Evolutionary conservation across 2,329 filamentous ascomycete species (phyloP), one percentile per base, ranked within the genome.

Genomic region (Calonectria pseudoturangicola): DNA sequence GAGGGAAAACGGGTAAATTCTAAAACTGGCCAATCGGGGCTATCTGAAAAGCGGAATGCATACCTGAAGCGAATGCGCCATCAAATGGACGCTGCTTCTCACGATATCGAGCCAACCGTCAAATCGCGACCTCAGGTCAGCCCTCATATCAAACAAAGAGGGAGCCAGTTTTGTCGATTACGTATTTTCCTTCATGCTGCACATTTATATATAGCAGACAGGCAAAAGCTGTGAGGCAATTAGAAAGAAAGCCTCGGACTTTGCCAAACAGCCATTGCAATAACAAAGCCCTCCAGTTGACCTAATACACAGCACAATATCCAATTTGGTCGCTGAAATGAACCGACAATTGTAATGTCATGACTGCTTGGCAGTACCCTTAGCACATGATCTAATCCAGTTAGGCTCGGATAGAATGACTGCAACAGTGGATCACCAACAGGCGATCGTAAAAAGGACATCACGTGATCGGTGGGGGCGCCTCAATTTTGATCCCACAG

Each of bases 401-500:
- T 48, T 48, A 41, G 36, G 27, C 62, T 25, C 25, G 25, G 36
- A 63, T 63, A 25, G 41, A 63, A 47, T 41, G 54, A 33, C 51
- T n/a, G 30, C n/a, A 50, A 68, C 12, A 50, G 66, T 60, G 66
- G 66, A 41, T 66, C 63, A 27, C 21, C 18, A 27, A 41, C 58
- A 25, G 45, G 30, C 36, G 21, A 30, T 41, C 47, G 28, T 25
- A 16, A 16, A 13, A n/a, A 33, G 2, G 16, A 13, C 9, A 5
- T 72, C 70, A 72, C 70, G 70, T 72, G 70, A 54, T 15, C 27
- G 16, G 65, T 50, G 56, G 65, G 58, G 43, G 65, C 54, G 18
- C 30, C 45, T 68, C 65, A 73, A 82, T 62, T 79, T 85, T 77
- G 76, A 80, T 82, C 84, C 82, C 87, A 88, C 87, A 87, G 79